Evolutionary conservation across 2,329 filamentous ascomycete species (phyloP).

Genomic region (Waltergamsia citrina): DNA sequence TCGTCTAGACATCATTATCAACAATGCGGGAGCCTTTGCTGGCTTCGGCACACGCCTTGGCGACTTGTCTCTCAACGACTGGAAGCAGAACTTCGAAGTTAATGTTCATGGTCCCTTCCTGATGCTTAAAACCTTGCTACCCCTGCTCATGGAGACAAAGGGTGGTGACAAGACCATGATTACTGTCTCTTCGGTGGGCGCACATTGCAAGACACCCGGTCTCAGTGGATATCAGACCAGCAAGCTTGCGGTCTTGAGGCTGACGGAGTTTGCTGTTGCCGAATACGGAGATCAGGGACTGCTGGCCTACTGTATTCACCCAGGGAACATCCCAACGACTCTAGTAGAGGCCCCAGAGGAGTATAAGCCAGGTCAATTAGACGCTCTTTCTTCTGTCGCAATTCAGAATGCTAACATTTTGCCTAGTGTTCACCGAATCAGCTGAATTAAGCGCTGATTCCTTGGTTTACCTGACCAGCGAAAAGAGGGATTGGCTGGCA

Average conservation of each 20-base stretch:
- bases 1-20: slow-evolving; percentile 4
- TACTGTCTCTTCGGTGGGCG: slow-evolving; percentile 1
- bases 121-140: background rate
- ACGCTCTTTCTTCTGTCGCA: too few relatives aligned
- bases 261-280: slow-evolving; percentile 1
- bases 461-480: too few relatives aligned
- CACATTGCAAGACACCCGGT: background rate
- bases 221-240: slow-evolving; percentile 4
- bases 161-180: slow-evolving; percentile 1
- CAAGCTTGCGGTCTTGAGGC: slow-evolving; percentile 3
- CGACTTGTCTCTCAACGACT: slow-evolving; percentile 27
- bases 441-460: too few relatives aligned
- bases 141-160: slow-evolving; percentile 1
- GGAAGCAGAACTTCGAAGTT: slow-evolving; percentile 11
- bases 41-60: slow-evolving; percentile 13
- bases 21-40: slow-evolving; percentile 3
- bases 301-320: slow-evolving; percentile 2
- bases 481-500: too few relatives aligned
- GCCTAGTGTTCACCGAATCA: too few relatives aligned
- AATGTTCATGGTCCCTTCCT: slow-evolving; percentile 2
- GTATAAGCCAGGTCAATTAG: too few relatives aligned
- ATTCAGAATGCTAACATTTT: too few relatives aligned
- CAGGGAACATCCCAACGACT: slow-evolving; percentile 4
- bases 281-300: slow-evolving; percentile 3
- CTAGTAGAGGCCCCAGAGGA: too few relatives aligned